Base-by-base conservation (phyloP, 1,284 basidiomycete species). In the Ganoderma leucocontextum region DNA sequence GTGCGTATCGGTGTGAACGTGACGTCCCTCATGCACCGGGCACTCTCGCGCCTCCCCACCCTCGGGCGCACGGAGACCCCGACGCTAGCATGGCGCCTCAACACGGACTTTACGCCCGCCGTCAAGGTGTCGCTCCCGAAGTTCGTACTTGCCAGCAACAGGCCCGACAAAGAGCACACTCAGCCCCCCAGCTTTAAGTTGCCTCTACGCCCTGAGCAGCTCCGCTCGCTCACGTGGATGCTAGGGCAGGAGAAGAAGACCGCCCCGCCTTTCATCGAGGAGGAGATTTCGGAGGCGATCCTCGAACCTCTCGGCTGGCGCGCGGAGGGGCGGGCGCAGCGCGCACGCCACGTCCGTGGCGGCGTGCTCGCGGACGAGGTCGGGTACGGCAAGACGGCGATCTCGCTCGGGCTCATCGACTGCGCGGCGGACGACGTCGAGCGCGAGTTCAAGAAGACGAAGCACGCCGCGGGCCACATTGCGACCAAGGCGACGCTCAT, bases 351-450 rank as follows among this genome's bases (percentile, higher is more conserved):
- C 70, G 82, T 98, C 33, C 87, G 94, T 60, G 97, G 96, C 17
- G 97, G 97, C 36, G 96, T 98, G 63, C 88, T 98, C 59, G 97
- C 97, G 9, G 96, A 98, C 76, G 93, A 97, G 79, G 96, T 98
- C 72, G 96, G 97, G 62, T 98, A 98, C 77, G 96, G 96, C 41
- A 98, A 98, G 82, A 98, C 96, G 0, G 96, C 96, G 35, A 98
- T 98, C 74, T 96, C 95, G 0, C 86, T 98, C 25, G 96, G 93
- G 12, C 85, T 98, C 65, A 92, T 97, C 71, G 91, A 93, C 75
- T 91, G 89, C 75, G 85, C 87, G 66, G 82, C 81, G 63, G 86
- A 88, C 73, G 80, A 85, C 47, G 87, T 93, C 39, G 83, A 84
- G 66, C 82, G 85, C 64, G 87, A 91, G 68, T 87, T 91, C 71